Percentiles rank a stretch among this genome's conserved stretches.
These are phyloP conservation scores for Chenopodium album DNA, from an alignment of 148 eudicot species.

Conservation along the genomic window DNA sequence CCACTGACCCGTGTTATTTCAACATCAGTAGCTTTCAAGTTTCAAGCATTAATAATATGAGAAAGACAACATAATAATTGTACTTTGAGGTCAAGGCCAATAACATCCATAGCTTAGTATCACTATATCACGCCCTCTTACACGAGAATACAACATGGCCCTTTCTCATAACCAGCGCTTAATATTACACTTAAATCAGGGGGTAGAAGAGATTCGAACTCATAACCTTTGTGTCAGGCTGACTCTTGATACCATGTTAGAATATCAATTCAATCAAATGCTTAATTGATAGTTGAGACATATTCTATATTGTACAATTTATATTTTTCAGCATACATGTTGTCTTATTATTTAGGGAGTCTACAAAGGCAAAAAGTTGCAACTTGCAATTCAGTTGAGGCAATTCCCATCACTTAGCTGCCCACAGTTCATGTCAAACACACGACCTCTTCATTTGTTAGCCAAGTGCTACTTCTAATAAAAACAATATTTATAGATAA, in stretches of 20 bases:
- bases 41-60: background rate
- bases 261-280: too few species aligned
- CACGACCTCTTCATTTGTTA: constrained; percentile 1
- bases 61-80: background rate
- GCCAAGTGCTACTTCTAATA: background rate
- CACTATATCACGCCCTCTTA: too few species aligned
- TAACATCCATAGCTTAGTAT: background rate
- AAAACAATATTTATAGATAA: too few species aligned
- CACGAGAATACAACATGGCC: too few species aligned
- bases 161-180: too few species aligned
- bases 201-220: too few species aligned
- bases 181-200: too few species aligned
- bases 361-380: background rate
- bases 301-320: background rate
- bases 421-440: constrained; percentile 8
- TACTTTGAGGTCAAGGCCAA: background rate
- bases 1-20: too few species aligned
- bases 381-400: background rate
- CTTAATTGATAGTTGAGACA: too few species aligned
- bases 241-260: too few species aligned
- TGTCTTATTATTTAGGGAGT: background rate
- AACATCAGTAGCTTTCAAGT: background rate
- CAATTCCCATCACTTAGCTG: background rate
- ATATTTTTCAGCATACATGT: background rate
- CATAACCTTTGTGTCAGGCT: too few species aligned